These are phyloP conservation scores for Gastrolobium bilobum DNA, from an alignment of 306 rosid genomes.

Conservation along the genomic window DNA sequence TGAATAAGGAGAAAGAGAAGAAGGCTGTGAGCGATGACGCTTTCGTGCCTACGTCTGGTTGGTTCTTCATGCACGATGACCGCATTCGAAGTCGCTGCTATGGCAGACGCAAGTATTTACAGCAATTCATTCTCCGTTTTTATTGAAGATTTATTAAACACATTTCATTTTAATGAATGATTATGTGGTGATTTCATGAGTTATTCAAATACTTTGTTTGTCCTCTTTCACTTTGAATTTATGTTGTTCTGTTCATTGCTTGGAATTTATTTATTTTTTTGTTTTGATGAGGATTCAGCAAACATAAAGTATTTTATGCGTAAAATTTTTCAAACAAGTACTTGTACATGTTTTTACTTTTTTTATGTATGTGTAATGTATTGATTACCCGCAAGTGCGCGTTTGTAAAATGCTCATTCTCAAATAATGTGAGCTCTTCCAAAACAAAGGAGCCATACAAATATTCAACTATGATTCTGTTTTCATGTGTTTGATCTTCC, in stretches of 20 bases:
- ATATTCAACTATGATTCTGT: neutral
- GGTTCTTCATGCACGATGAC: constrained; percentile 46
- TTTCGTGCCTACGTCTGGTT: constrained; percentile 35
- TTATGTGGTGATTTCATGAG: neutral
- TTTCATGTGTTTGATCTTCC: neutral
- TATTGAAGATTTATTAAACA: neutral
- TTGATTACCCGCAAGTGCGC: neutral
- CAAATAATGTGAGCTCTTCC: neutral
- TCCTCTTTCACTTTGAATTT: neutral
- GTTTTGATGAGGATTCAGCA: too few relatives aligned
- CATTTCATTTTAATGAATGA: neutral
- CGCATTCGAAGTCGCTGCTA: constrained; percentile 6
- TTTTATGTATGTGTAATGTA: neutral
- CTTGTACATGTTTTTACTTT: neutral
- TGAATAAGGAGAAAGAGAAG: neutral
- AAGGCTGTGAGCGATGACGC: neutral
- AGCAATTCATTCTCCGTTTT: neutral
- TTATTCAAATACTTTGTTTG: neutral
- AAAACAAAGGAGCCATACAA: neutral
- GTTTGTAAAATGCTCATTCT: neutral
- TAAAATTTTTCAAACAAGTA: neutral
- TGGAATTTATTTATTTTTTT: too few relatives aligned
- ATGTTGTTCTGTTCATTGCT: neutral
- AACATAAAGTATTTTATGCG: neutral
- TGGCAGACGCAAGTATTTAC: constrained; percentile 26